Evolutionary conservation across 306 rosid genomes (phyloP), one percentile per base, ranked within the genome.

Genomic region (Pueraria montana): DNA sequence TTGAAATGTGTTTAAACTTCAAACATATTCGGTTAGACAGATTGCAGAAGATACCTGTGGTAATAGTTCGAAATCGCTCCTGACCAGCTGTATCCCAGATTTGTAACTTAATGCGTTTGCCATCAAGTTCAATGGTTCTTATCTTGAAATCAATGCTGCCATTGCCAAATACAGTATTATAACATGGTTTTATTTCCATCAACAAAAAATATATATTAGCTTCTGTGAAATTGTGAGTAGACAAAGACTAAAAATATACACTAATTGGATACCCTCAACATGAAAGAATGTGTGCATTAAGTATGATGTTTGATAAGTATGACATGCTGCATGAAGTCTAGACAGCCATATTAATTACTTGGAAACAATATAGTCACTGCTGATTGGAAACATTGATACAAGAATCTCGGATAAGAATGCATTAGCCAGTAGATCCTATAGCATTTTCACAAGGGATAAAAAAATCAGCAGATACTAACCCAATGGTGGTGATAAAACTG

Each of bases 21-120:
- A 17, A 24, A 59, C 24, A 32, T 48, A 65, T 23, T 67, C 13
- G 12, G 32, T 50, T 52, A 69, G 61, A 45, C 0, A 42, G 45
- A 14, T 42, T 62, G 27, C 23, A 23, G 45, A 84, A 77, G 46
- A 71, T 59, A 86, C 97, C 97, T 73, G 94, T 92, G 74, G 97
- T 92, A 78, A 92, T 92, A 20, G 94, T 92, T 72, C 97, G 90
- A 65, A 92, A 92, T 72, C 97, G 87, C 78, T 92, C 97, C 83
- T 92, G 94, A 68, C 97, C 97, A 83, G 97, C 97, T 10, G 97
- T 92, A 84, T 92, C 97, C 97, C 97, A 92, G 61, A 90, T 92
- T 81, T 90, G 97, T 86, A 92, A 87, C 85, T 92, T 92, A 64
- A 92, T 86, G 27, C 92, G 88, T 83, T 89, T 90, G 58, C 89